Base-by-base conservation (phyloP, 2,329 filamentous ascomycete species). In the Sarocladiaceae sp. region DNA sequence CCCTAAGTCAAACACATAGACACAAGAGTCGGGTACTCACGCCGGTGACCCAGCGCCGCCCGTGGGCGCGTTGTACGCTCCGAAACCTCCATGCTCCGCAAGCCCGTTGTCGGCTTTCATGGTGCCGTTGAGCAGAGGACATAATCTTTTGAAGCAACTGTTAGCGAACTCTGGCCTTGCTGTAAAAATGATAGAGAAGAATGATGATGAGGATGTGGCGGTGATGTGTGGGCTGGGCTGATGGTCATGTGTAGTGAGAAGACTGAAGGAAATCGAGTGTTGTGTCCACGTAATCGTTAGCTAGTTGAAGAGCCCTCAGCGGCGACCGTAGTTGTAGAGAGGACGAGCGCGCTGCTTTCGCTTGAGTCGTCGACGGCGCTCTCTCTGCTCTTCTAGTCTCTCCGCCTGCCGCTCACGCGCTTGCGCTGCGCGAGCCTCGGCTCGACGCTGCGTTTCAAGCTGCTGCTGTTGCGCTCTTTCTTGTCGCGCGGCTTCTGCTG, bases 101-200 rank as follows among this genome's bases (percentile, higher is more conserved):
- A 67, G 65, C 46, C 69, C 68, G 50, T 74, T 74, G 53, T 77
- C 74, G 31, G 69, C 66, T 51, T 85, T 83, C 70, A 85, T 85
- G 24, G 85, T 87, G 43, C 88, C 88, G 60, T 94, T 94, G 50
- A 94, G 82, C 62, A 93, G 72, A 39, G 88, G 88, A 62, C 88
- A 94, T 56, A 90, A 76, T 63, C 83, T 88, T 74, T 60, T 5
- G 20, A 24, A 18, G 21, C 35, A 21, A 29, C 15, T 33, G 48
- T 47, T 44, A 49, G 45, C 43, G 44, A 47, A 21, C 6, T 42
- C n/a, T n/a, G n/a, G n/a, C n/a, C n/a, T n/a, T n/a, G n/a, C n/a
- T n/a, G n/a, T n/a, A n/a, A n/a, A n/a, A n/a, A n/a, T n/a, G n/a
- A n/a, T n/a, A n/a, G n/a, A 6, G 19, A n/a, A 11, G 31, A 35